These are phyloP conservation scores for Candida golubevii DNA, from an alignment of 805 yeast genomes.

Conservation along the genomic window DNA sequence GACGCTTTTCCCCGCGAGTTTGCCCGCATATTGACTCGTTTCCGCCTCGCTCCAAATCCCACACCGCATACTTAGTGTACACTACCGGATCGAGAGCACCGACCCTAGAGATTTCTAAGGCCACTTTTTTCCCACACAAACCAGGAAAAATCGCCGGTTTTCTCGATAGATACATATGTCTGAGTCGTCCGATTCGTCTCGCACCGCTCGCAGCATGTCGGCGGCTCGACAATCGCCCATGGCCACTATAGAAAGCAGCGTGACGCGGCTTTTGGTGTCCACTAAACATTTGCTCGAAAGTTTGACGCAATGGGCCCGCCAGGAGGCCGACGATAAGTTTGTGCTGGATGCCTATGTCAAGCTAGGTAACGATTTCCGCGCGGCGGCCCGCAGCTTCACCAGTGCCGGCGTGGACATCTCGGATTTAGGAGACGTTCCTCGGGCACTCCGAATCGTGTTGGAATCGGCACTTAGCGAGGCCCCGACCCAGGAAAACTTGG, in stretches of 20 bases:
- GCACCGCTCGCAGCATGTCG: constrained; percentile 1
- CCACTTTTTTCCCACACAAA: too few species aligned
- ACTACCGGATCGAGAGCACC: too few species aligned
- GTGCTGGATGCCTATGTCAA: constrained; percentile 90
- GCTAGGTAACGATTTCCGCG: constrained; percentile 89
- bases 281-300: constrained; percentile 86
- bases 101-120: too few species aligned
- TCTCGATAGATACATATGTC: not conserved
- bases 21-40: too few species aligned
- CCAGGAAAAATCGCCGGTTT: not conserved
- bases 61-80: too few species aligned
- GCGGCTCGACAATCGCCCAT: constrained; percentile 19
- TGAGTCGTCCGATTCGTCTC: constrained; percentile 1
- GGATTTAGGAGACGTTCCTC: constrained; percentile 90
- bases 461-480: constrained; percentile 84
- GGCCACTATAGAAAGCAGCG: constrained; percentile 68
- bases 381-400: constrained; percentile 75
- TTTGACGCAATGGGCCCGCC: constrained; percentile 85
- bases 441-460: constrained; percentile 66
- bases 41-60: too few species aligned
- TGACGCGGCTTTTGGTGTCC: constrained; percentile 74
- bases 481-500: constrained; percentile 79
- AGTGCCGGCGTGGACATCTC: constrained; percentile 74
- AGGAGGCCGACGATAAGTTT: constrained; percentile 70
- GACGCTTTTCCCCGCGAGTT: too few species aligned